These are phyloP conservation scores for Mycosphaerella sp. DNA, from an alignment of 2,329 filamentous ascomycete genomes.

Conservation along the genomic window DNA sequence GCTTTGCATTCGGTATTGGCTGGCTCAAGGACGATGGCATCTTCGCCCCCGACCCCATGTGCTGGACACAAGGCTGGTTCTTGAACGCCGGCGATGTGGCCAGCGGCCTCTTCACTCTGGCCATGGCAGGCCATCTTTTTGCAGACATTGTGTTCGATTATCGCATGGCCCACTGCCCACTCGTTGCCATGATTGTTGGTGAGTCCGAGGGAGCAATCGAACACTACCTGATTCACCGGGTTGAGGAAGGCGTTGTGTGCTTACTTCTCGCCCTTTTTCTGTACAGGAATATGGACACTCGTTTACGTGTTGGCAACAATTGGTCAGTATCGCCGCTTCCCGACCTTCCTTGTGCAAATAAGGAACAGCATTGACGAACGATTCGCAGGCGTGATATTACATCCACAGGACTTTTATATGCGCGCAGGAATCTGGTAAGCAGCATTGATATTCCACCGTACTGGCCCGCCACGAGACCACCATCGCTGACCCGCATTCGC, in stretches of 20 bases:
- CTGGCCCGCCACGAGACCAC: not conserved
- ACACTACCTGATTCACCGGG: too few relatives aligned
- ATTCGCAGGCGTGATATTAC: conserved; percentile 37
- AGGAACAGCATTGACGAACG: not conserved
- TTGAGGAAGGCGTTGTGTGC: too few relatives aligned
- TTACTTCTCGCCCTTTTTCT: too few relatives aligned
- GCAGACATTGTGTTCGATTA: conserved; percentile 53
- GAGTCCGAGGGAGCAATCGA: too few relatives aligned
- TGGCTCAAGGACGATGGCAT: conserved; percentile 54
- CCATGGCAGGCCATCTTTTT: conserved; percentile 61
- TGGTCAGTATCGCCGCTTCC: not conserved
- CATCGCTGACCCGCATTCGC: not conserved
- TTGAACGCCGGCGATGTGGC: conserved; percentile 59
- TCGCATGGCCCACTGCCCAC: conserved; percentile 43
- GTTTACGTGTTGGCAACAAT: conserved; percentile 52
- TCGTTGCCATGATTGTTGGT: conserved; percentile 45
- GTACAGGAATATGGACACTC: conserved; percentile 48
- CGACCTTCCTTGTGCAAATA: too few relatives aligned
- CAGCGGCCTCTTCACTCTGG: conserved; percentile 58
- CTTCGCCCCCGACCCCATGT: conserved; percentile 47
- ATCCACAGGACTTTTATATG: conserved; percentile 49
- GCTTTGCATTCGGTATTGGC: conserved; percentile 55
- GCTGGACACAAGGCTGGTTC: conserved; percentile 60
- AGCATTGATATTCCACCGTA: not conserved
- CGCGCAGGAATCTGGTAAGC: conserved; percentile 54